phyloP scores from a whole-genome alignment of 805 yeast genomes.

The Candida pini region DNA sequence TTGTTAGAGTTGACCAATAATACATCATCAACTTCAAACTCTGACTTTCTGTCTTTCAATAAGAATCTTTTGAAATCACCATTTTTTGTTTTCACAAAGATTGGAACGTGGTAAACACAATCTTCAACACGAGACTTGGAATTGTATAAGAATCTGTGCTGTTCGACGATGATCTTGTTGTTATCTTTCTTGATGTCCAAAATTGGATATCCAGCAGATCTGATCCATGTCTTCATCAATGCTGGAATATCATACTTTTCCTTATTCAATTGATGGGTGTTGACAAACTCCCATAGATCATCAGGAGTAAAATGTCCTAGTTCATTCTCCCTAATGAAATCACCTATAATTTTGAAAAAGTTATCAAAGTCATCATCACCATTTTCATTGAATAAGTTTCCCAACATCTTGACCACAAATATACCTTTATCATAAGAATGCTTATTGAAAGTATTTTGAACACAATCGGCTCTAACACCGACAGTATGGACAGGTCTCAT shows the following conservation, averaged over 20 bases:
- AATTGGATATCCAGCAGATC: constrained; percentile 55
- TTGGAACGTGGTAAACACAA: constrained; percentile 57
- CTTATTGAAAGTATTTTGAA: constrained; percentile 43
- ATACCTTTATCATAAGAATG: constrained; percentile 58
- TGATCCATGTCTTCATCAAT: constrained; percentile 56
- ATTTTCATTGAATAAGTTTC: constrained; percentile 32
- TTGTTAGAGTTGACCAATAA: constrained; percentile 39
- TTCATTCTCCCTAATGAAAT: constrained; percentile 32
- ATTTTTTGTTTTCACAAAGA: constrained; percentile 35
- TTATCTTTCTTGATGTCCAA: constrained; percentile 31
- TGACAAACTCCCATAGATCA: constrained; percentile 47
- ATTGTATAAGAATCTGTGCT: constrained; percentile 33
- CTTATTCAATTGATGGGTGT: constrained; percentile 20
- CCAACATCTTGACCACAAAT: constrained; percentile 47
- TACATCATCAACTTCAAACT: constrained; percentile 18
- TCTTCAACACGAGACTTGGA: constrained; percentile 38
- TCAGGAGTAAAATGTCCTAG: constrained; percentile 39
- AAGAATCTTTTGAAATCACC: constrained; percentile 34
- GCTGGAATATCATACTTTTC: constrained; percentile 39
- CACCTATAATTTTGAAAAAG: constrained; percentile 30
- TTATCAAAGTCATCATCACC: constrained; percentile 26
- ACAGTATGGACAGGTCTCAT: constrained; percentile 32
- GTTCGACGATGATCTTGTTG: constrained; percentile 30
- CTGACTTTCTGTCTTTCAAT: constrained; percentile 37
- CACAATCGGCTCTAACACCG: constrained; percentile 32